Evolutionary conservation across 1,284 basidiomycete genomes (phyloP), one percentile per base, ranked within the genome.

Genomic region (Athelia sp.): DNA sequence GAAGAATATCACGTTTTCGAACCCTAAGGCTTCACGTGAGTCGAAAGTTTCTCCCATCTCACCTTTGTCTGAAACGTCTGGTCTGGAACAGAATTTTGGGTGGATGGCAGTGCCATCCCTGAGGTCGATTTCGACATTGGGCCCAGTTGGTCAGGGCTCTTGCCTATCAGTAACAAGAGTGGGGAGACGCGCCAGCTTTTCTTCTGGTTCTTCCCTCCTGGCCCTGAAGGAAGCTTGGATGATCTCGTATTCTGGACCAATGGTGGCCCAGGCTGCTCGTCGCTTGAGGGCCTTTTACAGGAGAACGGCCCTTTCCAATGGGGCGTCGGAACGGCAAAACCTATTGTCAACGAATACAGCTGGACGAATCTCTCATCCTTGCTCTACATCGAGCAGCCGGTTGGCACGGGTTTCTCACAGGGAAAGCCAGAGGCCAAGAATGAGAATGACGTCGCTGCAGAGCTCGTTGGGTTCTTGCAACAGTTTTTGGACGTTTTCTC

Each of bases 151-250:
- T 71, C 85, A 14, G 87, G 87, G 1, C 64, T 90, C 40, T 58
- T 90, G 47, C 86, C 87, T 10, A 87, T 90, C 48, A 87, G 83
- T 56, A 63, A 65, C 19, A 65, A 72, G 19, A 45, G 73, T 3
- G 73, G 84, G 42, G 87, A 88, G 63, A 84, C 80, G 3, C 74
- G 84, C 32, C 49, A 91, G 82, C 72, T 91, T 9, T 92, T 87
- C 73, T 92, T 93, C 68, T 92, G 89, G 90, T 86, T 90, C 67
- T 90, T 90, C 69, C 89, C 89, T 38, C 82, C 87, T 1, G 84
- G 84, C 4, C 83, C 83, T 9, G 68, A 81, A 58, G 84, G 82
- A 11, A 86, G 80, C 50, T 59, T 77, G 13, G 82, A 90, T 56
- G 85, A 90, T 58, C 61, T 90, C 46, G 79, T 87, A 49, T 82